phyloP scores from a whole-genome alignment of 352 stramenopile genomes.

The Globisporangium takayamanum region DNA sequence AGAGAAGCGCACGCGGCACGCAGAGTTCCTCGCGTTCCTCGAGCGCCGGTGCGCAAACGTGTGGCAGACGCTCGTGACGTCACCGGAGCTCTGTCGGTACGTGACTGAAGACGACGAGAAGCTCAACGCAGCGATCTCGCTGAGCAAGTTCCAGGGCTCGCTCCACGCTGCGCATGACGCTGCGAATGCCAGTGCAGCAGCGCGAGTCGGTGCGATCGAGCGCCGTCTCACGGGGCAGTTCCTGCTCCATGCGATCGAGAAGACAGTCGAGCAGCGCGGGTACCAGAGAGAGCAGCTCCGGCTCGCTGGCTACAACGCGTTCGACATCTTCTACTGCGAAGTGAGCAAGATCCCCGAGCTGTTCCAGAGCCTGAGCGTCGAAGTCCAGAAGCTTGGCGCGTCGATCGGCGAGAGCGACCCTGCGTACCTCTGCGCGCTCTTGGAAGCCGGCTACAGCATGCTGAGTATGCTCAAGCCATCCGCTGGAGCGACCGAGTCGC shows the following conservation, averaged over 20 bases:
- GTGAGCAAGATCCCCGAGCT: constrained; percentile 74
- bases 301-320: constrained; percentile 75
- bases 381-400: constrained; percentile 45
- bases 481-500: constrained; percentile 9
- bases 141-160: constrained; percentile 73
- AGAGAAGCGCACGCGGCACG: constrained; percentile 61
- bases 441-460: constrained; percentile 69
- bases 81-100: constrained; percentile 40
- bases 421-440: constrained; percentile 47
- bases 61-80: constrained; percentile 54
- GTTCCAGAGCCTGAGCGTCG: constrained; percentile 43
- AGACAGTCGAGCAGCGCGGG: constrained; percentile 60
- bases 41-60: constrained; percentile 49
- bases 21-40: constrained; percentile 61
- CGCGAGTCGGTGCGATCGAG: constrained; percentile 15
- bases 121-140: constrained; percentile 57
- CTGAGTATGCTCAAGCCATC: constrained; percentile 51
- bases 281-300: constrained; percentile 77
- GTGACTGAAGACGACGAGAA: constrained; percentile 72
- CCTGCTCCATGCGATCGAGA: constrained; percentile 69
- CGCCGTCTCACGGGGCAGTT: constrained; percentile 47
- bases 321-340: constrained; percentile 87
- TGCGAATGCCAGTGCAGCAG: not conserved
- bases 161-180: constrained; percentile 21
- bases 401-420: constrained; percentile 57